Evolutionary conservation across 129 eudicot species (phyloP).

Genomic region (Chrysanthemum seticuspe): DNA sequence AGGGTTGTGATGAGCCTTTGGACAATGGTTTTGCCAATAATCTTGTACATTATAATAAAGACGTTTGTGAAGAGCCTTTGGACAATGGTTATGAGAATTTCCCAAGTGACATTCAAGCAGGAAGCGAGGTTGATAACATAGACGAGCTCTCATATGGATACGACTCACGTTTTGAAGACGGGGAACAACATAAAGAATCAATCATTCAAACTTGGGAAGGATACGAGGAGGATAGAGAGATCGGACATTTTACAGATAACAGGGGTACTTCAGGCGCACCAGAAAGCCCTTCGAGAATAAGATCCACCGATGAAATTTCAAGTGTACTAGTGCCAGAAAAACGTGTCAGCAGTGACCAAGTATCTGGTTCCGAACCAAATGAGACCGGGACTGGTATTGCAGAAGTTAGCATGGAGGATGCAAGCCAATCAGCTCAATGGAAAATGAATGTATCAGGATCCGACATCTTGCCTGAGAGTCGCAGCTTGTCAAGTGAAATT

Average conservation of each 20-base stretch:
- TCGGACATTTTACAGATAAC: conserved; percentile 13
- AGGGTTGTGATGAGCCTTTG: neutral
- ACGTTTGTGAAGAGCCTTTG: neutral
- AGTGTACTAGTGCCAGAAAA: conserved; percentile 30
- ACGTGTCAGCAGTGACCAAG: conserved; percentile 26
- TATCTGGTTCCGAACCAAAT: conserved; percentile 23
- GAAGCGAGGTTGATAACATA: conserved; percentile 27
- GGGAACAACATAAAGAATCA: conserved; percentile 36
- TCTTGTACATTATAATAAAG: conserved; percentile 13
- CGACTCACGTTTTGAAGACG: conserved; percentile 46
- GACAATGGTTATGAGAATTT: neutral
- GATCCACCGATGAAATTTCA: conserved; percentile 22
- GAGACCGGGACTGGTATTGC: neutral
- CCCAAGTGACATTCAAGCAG: conserved; percentile 17
- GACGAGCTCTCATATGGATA: conserved; percentile 31
- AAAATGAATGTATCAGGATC: conserved; percentile 33
- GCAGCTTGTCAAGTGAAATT: conserved; percentile 17
- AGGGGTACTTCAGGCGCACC: conserved; percentile 11
- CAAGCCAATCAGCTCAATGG: conserved; percentile 32
- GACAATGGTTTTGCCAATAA: neutral
- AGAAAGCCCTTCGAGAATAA: conserved; percentile 19
- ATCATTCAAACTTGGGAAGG: conserved; percentile 36
- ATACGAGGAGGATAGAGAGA: conserved; percentile 24
- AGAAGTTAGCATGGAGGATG: conserved; percentile 21
- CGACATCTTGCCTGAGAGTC: conserved; percentile 20